Evolutionary conservation across 2,329 filamentous ascomycete genomes (phyloP), one percentile per base, ranked within the genome.

Genomic region (Fusarium sp.): DNA sequence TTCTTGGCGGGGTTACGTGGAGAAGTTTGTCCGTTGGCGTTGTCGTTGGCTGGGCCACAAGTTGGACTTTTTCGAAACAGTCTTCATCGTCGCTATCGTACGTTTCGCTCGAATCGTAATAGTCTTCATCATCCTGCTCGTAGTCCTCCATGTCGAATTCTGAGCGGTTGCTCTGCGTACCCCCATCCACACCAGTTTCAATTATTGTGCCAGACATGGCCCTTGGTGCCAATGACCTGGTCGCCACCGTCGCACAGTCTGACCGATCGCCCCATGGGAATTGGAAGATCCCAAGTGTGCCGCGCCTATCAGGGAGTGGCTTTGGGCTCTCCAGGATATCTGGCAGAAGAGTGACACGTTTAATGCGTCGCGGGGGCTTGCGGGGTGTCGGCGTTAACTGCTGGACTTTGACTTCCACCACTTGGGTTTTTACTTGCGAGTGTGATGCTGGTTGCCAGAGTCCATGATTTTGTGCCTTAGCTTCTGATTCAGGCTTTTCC

Each of bases 191-290:
- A 55, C 42, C 58, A 42, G 64, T 39, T 44, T 65, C 60, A 18
- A 78, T 79, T 84, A 86, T 85, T 18, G 84, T 86, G 4, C 85
- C 85, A 8, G 85, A 81, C 82, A 88, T 86, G 22, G 83, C 80
- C 78, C 81, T 82, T 54, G 80, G 79, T 68, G 77, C 78, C 63
- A 78, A 76, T 34, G 76, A 78, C 10, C 76, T 77, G 56, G 78
- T 76, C 66, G 81, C 81, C 56, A 84, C 75, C 28, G 78, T 85
- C 11, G 85, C 84, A 54, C 82, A 83, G 75, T 90, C 88, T 20
- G 88, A 90, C 71, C 79, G 85, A 78, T 90, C 88, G 15, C 89
- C 89, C 87, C 88, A 90, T 4, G 89, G 87, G 68, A 90, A 90
- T 71, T 89, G 87, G 79, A 90, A 91, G 71, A 91, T 87, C 7